Conservation (phyloP, 148 eudicot genomes). For the Mesembryanthemum crystallinum region DNA sequence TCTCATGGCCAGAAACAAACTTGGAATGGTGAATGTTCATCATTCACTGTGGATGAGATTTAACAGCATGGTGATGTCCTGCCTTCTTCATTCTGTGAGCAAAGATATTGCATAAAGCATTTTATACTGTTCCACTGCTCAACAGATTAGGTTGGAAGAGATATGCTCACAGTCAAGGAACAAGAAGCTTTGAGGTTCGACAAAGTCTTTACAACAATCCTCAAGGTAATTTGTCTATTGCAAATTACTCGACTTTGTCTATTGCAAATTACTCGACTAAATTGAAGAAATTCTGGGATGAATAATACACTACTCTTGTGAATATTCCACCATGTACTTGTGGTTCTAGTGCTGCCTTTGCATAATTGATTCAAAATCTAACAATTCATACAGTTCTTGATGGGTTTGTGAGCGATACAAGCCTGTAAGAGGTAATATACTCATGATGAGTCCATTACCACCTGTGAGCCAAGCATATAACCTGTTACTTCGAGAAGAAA, state of each 20-base stretch:
- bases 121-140: background rate
- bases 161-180: background rate
- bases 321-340: background rate
- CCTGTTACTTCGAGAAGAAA: background rate
- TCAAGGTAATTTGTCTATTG: background rate
- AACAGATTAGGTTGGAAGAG: background rate
- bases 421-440: background rate
- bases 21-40: background rate
- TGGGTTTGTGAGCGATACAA: background rate
- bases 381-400: background rate
- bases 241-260: too few species aligned
- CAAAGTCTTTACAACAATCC: background rate
- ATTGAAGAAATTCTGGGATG: constrained; percentile 5
- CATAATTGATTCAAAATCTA: background rate
- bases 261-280: background rate
- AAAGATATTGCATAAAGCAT: background rate
- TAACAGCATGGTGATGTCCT: background rate
- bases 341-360: background rate
- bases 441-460: constrained; percentile 9
- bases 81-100: background rate
- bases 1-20: background rate
- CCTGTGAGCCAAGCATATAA: background rate
- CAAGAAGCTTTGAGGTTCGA: background rate
- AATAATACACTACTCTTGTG: background rate
- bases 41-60: background rate